phyloP scores from a whole-genome alignment of 2,329 filamentous ascomycete genomes.

The Chalaropsis thielavioides region DNA sequence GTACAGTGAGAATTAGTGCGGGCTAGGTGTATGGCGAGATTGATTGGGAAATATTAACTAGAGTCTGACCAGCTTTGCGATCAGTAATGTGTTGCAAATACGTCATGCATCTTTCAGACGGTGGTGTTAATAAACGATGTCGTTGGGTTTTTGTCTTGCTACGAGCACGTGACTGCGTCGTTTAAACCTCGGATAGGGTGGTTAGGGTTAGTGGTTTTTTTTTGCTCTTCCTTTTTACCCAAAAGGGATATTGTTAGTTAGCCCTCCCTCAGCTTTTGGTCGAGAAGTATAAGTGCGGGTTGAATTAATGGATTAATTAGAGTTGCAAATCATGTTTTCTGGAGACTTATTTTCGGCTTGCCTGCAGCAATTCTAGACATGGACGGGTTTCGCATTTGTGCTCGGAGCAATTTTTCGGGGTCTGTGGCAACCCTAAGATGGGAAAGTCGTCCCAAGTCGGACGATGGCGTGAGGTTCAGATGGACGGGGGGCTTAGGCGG shows the following conservation, averaged over 20 bases:
- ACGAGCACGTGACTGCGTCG: background rate
- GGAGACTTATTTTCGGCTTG: background rate
- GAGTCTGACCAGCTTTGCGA: background rate
- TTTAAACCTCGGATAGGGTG: background rate
- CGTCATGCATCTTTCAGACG: background rate
- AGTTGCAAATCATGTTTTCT: background rate
- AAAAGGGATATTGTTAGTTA: background rate
- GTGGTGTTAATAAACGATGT: conserved; percentile 3
- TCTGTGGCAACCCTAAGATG: background rate
- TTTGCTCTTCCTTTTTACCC: background rate
- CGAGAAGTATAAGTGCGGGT: background rate
- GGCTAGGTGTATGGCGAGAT: too few species aligned
- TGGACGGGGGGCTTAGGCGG: too few species aligned
- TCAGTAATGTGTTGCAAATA: background rate
- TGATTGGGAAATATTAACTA: too few species aligned
- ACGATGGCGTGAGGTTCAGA: too few species aligned
- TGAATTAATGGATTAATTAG: background rate
- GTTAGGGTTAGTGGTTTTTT: background rate
- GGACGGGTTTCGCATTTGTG: background rate
- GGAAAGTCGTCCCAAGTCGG: background rate
- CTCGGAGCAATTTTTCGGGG: background rate
- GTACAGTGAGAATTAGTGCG: background rate
- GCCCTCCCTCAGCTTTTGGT: background rate
- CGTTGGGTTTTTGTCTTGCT: conserved; percentile 1
- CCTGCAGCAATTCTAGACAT: background rate